A percentile compares a stretch with the other conserved stretches of the same genome.
Conservation (phyloP, 2,329 filamentous ascomycete genomes). For the Huntiella decipiens region DNA sequence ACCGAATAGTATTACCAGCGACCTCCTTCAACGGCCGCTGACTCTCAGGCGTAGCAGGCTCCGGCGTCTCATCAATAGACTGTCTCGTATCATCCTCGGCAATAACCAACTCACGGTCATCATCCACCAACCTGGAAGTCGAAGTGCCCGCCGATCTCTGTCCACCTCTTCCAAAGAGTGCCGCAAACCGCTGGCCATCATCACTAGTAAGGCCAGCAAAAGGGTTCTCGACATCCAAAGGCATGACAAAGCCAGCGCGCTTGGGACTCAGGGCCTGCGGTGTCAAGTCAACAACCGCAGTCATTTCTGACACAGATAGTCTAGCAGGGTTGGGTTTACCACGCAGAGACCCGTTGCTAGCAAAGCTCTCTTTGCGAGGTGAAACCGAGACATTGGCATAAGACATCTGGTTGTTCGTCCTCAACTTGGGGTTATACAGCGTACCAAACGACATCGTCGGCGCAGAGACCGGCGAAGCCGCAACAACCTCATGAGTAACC, state of each 20-base stretch:
- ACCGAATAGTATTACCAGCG: conserved; percentile 34
- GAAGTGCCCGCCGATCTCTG: neutral
- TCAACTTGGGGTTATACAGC: neutral
- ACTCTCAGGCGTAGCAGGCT: conserved; percentile 32
- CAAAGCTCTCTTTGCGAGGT: conserved; percentile 3
- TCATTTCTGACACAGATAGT: conserved; percentile 7
- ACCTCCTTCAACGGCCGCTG: conserved; percentile 42
- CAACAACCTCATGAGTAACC: neutral
- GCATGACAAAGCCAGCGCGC: conserved; percentile 37
- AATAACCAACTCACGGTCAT: conserved; percentile 24
- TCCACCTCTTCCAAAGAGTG: conserved; percentile 19
- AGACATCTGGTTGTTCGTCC: neutral
- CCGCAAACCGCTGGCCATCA: conserved; percentile 21
- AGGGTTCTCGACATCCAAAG: conserved; percentile 23
- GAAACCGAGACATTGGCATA: neutral
- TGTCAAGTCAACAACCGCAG: conserved; percentile 7
- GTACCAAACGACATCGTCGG: neutral
- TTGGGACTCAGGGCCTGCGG: conserved; percentile 23
- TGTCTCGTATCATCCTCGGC: conserved; percentile 47
- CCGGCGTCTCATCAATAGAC: conserved; percentile 23
- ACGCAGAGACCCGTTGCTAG: too few relatives aligned
- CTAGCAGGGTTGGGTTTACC: neutral
- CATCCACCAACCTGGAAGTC: neutral
- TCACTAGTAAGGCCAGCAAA: conserved; percentile 14
- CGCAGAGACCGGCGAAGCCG: neutral